phyloP scores from a whole-genome alignment of 495 filamentous ascomycete species.

The Aspergillus incahuasiensis region DNA sequence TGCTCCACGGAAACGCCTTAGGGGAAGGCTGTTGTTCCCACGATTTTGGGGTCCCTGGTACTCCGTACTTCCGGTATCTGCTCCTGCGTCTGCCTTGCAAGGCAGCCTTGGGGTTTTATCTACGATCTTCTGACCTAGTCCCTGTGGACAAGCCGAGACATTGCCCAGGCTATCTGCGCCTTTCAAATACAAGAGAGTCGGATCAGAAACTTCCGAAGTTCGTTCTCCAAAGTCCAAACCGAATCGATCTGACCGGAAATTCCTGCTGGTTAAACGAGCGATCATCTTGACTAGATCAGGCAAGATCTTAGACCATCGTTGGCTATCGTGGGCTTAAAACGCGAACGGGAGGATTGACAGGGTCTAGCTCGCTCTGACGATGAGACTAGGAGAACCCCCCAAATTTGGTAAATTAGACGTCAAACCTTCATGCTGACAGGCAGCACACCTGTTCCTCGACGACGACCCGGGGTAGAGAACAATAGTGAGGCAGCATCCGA shows the following conservation, averaged over 20 bases:
- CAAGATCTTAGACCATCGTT: slow-evolving; percentile 11
- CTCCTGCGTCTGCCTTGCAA: slow-evolving; percentile 9
- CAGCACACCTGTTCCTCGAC: neutral
- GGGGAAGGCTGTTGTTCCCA: neutral
- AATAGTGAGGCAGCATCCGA: neutral
- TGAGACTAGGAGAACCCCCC: neutral
- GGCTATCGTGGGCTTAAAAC: slow-evolving; percentile 5
- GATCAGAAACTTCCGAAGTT: neutral
- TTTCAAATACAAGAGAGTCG: neutral
- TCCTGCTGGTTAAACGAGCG: neutral
- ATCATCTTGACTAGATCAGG: slow-evolving; percentile 5
- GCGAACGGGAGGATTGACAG: slow-evolving; percentile 10
- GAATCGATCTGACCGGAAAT: neutral
- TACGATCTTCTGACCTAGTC: neutral
- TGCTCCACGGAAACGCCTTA: slow-evolving; percentile 6
- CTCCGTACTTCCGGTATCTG: neutral
- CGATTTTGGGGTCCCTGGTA: neutral
- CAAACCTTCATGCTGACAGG: neutral
- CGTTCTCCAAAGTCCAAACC: neutral
- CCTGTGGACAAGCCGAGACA: neutral
- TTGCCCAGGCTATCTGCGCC: neutral
- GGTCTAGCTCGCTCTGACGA: slow-evolving; percentile 9
- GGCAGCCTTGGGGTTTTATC: neutral
- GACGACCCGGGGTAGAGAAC: neutral
- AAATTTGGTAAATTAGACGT: slow-evolving; percentile 4